Base-by-base conservation (phyloP, 1,284 basidiomycete genomes). In the Cerioporus squamosus region DNA sequence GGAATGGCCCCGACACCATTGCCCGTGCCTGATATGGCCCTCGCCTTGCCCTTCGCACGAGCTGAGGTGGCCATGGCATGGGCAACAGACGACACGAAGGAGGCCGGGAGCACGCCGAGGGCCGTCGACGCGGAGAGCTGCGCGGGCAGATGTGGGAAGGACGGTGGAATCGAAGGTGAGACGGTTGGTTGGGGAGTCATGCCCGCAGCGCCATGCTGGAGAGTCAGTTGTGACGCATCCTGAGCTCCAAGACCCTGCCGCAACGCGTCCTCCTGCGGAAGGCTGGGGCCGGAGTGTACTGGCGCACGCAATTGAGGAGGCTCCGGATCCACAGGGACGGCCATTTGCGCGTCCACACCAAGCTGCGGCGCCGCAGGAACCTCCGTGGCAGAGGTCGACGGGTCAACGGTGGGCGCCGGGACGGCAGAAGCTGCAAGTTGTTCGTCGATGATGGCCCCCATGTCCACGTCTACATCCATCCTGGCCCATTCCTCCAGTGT, bases 401-500 rank as follows among this genome's bases (percentile, higher is more conserved):
- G 40, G 18, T 18, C 40, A 10, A 6, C 15, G 40, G n/a, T 12
- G 20, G 7, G 8, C 40, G 20, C n/a, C 8, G 40, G n/a, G 20
- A 22, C 10, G n/a, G 20, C 20, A n/a, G 40, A 42, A 42, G n/a
- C 15, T 9, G n/a, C n/a, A n/a, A 42, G n/a, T 14, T 42, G 38
- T 9, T 36, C 31, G 17, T 20, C 23, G 23, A 59, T 20, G 5
- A 43, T 24, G 6, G 52, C 52, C 29, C 29, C 24, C 36, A 51
- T 20, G 23, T 51, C 55, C 52, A n/a, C 60, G 40, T 65, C 55
- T 51, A n/a, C 60, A 38, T 65, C 64, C 40, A 67, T 66, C 39
- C 60, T 63, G 24, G 65, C 51, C 24, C 57, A 61, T 57, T 61
- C 59, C 50, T 66, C 64, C 3, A 76, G 39, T 45, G 60, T 12